Conservation (phyloP, 2,329 filamentous ascomycete genomes). For the Colletotrichum godetiae region DNA sequence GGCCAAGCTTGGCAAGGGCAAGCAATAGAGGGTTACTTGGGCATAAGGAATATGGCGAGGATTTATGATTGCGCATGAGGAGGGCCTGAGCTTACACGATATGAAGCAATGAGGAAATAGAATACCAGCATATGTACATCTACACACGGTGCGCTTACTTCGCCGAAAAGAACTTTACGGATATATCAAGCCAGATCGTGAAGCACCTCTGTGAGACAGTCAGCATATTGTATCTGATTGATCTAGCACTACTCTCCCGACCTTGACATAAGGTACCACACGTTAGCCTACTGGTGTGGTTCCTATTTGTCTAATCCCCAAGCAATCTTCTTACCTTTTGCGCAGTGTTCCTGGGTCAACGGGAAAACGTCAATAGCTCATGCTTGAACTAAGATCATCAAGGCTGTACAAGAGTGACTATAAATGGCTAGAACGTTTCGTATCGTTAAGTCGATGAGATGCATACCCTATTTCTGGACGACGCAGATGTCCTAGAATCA, state of each 20-base stretch:
- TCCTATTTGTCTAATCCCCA: too few species aligned
- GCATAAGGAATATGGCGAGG: not conserved
- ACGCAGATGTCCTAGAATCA: not conserved
- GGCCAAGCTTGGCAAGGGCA: constrained; percentile 15
- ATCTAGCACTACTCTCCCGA: too few species aligned
- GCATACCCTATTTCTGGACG: not conserved
- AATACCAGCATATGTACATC: not conserved
- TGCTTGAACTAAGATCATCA: too few species aligned
- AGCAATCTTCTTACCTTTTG: too few species aligned
- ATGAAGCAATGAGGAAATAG: not conserved
- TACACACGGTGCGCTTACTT: not conserved
- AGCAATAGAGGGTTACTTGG: not conserved
- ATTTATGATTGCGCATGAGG: not conserved
- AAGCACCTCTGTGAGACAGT: too few species aligned
- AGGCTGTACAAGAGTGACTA: too few species aligned
- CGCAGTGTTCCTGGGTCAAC: too few species aligned
- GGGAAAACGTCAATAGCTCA: too few species aligned
- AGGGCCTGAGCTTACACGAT: not conserved
- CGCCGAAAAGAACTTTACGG: not conserved
- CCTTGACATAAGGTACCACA: too few species aligned
- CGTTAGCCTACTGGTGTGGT: too few species aligned
- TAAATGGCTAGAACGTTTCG: not conserved
- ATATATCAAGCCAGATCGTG: too few species aligned
- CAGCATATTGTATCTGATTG: too few species aligned
- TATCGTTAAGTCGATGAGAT: not conserved